phyloP scores from a whole-genome alignment of 2,329 filamentous ascomycete genomes.

The Trichoderma aggressivum region DNA sequence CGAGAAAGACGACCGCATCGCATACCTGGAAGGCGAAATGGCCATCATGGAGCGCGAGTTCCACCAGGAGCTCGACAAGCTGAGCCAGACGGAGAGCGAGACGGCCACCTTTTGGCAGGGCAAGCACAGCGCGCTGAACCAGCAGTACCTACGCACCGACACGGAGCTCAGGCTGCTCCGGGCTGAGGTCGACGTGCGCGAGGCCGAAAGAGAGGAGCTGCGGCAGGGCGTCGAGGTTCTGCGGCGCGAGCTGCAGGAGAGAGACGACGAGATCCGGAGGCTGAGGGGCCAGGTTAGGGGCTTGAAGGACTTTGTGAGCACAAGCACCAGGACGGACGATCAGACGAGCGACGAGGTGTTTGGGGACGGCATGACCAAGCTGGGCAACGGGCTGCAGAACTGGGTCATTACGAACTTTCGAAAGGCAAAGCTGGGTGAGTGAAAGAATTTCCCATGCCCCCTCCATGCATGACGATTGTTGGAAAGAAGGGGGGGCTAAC shows the following conservation, averaged over 20 bases:
- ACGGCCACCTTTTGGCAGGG: slow-evolving; percentile 56
- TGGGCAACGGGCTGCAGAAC: slow-evolving; percentile 68
- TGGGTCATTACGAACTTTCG: slow-evolving; percentile 71
- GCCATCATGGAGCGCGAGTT: slow-evolving; percentile 53
- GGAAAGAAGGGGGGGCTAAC: not conserved
- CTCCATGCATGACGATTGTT: too few species aligned
- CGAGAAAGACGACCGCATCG: slow-evolving; percentile 52
- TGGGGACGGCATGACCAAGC: slow-evolving; percentile 55
- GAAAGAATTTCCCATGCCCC: not conserved
- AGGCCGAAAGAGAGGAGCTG: slow-evolving; percentile 48
- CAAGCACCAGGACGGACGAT: slow-evolving; percentile 58
- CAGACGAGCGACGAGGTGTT: slow-evolving; percentile 66
- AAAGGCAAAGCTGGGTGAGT: slow-evolving; percentile 53
- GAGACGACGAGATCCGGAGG: slow-evolving; percentile 55
- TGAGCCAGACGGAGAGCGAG: slow-evolving; percentile 54
- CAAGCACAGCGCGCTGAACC: slow-evolving; percentile 51
- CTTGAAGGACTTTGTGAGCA: slow-evolving; percentile 70
- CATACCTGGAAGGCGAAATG: slow-evolving; percentile 51
- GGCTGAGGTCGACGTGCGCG: slow-evolving; percentile 46
- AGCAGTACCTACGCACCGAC: slow-evolving; percentile 51
- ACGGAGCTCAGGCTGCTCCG: slow-evolving; percentile 51
- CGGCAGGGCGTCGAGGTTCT: slow-evolving; percentile 48
- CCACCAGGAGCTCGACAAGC: slow-evolving; percentile 48
- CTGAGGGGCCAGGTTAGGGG: slow-evolving; percentile 60
- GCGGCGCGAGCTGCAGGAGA: slow-evolving; percentile 43